Percentiles rank a stretch among this genome's conserved stretches.
These are phyloP conservation scores for Cyberlindnera maritima DNA, from an alignment of 805 yeast genomes.

Conservation along the genomic window DNA sequence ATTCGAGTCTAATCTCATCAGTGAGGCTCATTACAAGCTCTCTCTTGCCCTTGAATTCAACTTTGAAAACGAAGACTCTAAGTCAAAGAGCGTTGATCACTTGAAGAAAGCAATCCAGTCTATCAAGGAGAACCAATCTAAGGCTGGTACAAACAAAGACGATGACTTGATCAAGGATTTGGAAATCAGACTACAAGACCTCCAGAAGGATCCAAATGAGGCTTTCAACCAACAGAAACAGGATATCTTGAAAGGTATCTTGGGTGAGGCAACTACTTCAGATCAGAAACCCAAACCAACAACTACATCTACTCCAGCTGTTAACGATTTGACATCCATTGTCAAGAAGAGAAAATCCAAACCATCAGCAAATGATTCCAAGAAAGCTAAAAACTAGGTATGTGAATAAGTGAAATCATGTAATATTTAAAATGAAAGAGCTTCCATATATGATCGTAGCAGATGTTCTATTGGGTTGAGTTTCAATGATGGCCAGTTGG, in stretches of 20 bases:
- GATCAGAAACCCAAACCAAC: slow-evolving; percentile 22
- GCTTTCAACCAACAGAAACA: slow-evolving; percentile 49
- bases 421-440: no score
- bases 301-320: slow-evolving; percentile 30
- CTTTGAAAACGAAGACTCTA: slow-evolving; percentile 47
- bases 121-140: slow-evolving; percentile 31
- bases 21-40: slow-evolving; percentile 79
- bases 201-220: slow-evolving; percentile 48
- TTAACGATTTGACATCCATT: slow-evolving; percentile 62
- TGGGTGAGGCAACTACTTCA: slow-evolving; percentile 42
- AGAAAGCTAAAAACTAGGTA: slow-evolving; percentile 20
- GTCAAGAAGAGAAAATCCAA: slow-evolving; percentile 52
- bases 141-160: slow-evolving; percentile 35
- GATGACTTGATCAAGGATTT: slow-evolving; percentile 55
- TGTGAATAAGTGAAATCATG: not conserved
- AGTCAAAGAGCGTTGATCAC: slow-evolving; percentile 51
- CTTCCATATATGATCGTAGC: no score
- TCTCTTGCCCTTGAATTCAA: slow-evolving; percentile 76
- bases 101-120: slow-evolving; percentile 51
- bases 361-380: slow-evolving; percentile 10
- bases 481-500: not conserved
- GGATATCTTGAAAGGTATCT: slow-evolving; percentile 52
- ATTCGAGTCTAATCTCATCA: slow-evolving; percentile 51
- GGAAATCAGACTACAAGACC: slow-evolving; percentile 52
- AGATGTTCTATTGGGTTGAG: no score